Conservation (phyloP, 495 filamentous ascomycete genomes). For the Parachaetomium inaequale region DNA sequence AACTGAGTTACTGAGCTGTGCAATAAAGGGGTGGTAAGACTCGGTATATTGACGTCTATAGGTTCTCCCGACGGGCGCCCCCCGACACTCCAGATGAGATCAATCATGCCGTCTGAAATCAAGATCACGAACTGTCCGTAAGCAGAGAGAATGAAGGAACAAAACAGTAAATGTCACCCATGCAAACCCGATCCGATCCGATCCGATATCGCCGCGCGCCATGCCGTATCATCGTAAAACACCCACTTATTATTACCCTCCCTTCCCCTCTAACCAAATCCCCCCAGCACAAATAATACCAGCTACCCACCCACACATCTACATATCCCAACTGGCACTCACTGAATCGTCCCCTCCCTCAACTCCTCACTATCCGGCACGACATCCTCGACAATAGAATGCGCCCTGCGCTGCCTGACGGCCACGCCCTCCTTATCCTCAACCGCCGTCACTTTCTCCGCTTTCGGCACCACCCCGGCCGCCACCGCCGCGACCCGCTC, state of each 20-base stretch:
- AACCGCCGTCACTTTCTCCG: slow-evolving; percentile 1
- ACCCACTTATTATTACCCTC: neutral
- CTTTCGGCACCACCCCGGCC: neutral
- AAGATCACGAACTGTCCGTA: neutral
- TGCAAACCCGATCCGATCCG: neutral
- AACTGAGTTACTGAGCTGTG: too few species aligned
- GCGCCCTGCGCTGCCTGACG: slow-evolving; percentile 12
- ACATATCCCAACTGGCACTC: neutral
- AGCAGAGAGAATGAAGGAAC: neutral
- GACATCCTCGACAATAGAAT: slow-evolving; percentile 29
- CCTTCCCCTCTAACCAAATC: neutral
- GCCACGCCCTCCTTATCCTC: neutral
- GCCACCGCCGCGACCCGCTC: slow-evolving; percentile 12
- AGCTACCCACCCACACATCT: too few species aligned
- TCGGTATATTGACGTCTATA: neutral
- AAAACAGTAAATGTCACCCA: neutral
- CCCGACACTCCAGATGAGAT: neutral
- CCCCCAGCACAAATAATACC: neutral
- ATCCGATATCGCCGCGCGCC: neutral
- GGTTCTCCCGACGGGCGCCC: neutral
- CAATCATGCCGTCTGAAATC: neutral
- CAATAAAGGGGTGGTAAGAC: neutral
- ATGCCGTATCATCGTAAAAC: neutral
- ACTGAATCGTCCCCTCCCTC: slow-evolving; percentile 35
- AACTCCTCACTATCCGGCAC: slow-evolving; percentile 36